phyloP scores from a whole-genome alignment of 805 yeast species.

The Candida gorgasii region DNA sequence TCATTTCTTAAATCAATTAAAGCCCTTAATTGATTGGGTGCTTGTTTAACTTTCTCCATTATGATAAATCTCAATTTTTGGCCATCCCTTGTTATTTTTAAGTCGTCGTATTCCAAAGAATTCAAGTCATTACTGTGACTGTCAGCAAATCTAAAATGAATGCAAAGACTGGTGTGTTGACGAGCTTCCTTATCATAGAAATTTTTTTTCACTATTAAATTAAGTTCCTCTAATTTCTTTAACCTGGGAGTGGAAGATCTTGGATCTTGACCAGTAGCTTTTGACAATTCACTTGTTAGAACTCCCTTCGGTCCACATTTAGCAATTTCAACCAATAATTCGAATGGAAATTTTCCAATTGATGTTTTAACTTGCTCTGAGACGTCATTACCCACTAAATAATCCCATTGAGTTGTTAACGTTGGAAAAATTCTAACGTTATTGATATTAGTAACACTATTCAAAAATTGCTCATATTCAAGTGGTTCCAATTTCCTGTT shows the following conservation, averaged over 20 bases:
- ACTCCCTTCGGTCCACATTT: slow-evolving; percentile 57
- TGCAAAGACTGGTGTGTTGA: slow-evolving; percentile 54
- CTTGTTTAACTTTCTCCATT: slow-evolving; percentile 51
- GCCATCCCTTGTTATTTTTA: slow-evolving; percentile 24
- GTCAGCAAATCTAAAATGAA: slow-evolving; percentile 48
- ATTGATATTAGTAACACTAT: slow-evolving; percentile 18
- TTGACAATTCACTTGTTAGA: slow-evolving; percentile 56
- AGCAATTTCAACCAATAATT: slow-evolving; percentile 64
- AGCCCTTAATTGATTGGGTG: slow-evolving; percentile 62
- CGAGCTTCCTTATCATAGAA: slow-evolving; percentile 39
- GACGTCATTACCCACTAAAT: slow-evolving; percentile 50
- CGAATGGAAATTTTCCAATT: slow-evolving; percentile 53
- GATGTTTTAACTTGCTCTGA: slow-evolving; percentile 49
- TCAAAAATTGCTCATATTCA: slow-evolving; percentile 19
- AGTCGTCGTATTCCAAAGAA: slow-evolving; percentile 9
- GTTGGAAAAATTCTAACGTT: slow-evolving; percentile 34
- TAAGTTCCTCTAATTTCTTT: slow-evolving; percentile 51
- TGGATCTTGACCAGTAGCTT: slow-evolving; percentile 64
- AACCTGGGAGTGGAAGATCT: slow-evolving; percentile 68
- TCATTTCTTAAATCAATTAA: slow-evolving; percentile 62
- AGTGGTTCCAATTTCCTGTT: slow-evolving; percentile 6
- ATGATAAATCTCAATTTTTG: slow-evolving; percentile 36
- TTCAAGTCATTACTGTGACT: slow-evolving; percentile 22
- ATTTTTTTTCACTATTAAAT: slow-evolving; percentile 44
- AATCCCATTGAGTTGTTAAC: slow-evolving; percentile 57